Evolutionary conservation across 208 protist genomes (phyloP).

Genomic region (Leishmania lainsoni): DNA sequence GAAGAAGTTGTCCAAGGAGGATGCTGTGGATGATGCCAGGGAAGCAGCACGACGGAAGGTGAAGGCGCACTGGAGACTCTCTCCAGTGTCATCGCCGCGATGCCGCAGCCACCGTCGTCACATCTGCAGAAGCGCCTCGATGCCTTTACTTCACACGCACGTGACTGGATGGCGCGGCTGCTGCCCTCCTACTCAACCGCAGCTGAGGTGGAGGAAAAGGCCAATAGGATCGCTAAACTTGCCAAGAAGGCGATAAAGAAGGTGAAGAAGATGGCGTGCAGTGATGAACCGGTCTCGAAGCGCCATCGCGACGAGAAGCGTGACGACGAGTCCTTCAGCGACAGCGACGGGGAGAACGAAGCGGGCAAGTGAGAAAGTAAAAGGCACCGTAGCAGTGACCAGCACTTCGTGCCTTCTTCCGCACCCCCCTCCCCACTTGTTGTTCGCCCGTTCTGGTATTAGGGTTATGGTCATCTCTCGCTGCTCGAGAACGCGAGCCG

Average conservation of each 20-base stretch:
- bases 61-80: constrained; percentile 41
- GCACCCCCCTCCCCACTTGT: not conserved
- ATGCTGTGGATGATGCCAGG: constrained; percentile 36
- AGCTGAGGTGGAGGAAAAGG: constrained; percentile 51
- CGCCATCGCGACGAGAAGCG: constrained; percentile 20
- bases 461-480: not conserved
- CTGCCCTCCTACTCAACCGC: constrained; percentile 53
- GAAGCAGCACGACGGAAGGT: constrained; percentile 37
- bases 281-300: constrained; percentile 18
- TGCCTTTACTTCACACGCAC: constrained; percentile 50
- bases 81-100: constrained; percentile 33
- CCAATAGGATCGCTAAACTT: constrained; percentile 52
- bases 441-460: not conserved
- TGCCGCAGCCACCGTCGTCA: constrained; percentile 38
- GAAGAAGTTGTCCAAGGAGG: constrained; percentile 42
- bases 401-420: not conserved
- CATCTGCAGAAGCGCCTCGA: constrained; percentile 64
- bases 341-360: constrained; percentile 11
- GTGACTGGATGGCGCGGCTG: constrained; percentile 58
- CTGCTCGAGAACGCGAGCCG: not conserved
- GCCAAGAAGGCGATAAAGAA: constrained; percentile 28
- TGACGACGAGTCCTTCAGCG: constrained; percentile 18
- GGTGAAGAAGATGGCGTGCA: constrained; percentile 16
- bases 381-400: not conserved
- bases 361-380: not conserved